These are phyloP conservation scores for Trichoderma polysporum DNA, from an alignment of 2,329 filamentous ascomycete genomes.

Conservation along the genomic window DNA sequence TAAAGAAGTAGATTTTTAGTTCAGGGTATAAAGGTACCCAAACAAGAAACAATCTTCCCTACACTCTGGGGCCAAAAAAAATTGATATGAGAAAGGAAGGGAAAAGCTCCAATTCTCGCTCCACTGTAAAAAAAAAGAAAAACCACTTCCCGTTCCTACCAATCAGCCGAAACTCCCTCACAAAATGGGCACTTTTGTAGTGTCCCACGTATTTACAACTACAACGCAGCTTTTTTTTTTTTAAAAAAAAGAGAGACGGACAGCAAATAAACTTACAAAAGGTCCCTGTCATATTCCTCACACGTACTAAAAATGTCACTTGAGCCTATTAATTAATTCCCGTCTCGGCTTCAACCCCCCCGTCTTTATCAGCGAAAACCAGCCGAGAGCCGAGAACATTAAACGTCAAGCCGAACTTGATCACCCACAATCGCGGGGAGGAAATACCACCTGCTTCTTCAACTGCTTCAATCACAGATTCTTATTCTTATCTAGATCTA, in stretches of 20 bases:
- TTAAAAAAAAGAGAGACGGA: no score
- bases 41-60: no score
- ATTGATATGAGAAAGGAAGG: background rate
- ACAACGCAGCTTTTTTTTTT: no score
- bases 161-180: background rate
- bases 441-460: background rate
- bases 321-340: background rate
- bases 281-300: background rate
- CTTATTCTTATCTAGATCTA: background rate
- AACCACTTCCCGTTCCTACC: background rate
- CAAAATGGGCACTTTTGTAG: background rate
- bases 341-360: background rate
- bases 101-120: background rate
- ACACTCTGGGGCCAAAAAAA: no score
- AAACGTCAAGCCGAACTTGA: background rate
- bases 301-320: background rate
- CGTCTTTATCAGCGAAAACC: background rate
- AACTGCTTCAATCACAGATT: background rate
- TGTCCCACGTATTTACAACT: background rate
- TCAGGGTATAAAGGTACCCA: background rate
- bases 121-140: background rate
- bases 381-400: background rate
- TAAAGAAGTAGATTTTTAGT: background rate
- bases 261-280: background rate
- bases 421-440: background rate